Percentiles rank a stretch among this genome's conserved stretches.
phyloP scores from a whole-genome alignment of 192 early-diverging fungal genomes.

The Backusella psychrophila region DNA sequence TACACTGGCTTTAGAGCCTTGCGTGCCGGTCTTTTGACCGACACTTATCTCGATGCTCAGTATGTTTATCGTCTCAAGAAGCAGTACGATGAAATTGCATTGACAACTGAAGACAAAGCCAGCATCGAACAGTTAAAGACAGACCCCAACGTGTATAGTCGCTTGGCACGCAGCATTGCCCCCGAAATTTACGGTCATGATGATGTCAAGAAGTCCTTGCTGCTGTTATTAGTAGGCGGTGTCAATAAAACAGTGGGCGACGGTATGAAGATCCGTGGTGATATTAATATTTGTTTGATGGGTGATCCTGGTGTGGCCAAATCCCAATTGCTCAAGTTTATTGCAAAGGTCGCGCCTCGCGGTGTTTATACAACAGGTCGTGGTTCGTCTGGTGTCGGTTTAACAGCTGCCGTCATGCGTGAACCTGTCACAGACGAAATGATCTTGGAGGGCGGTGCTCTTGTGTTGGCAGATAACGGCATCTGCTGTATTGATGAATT shows the following conservation, averaged over 20 bases:
- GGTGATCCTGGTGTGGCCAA: constrained; percentile 99
- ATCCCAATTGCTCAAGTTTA: constrained; percentile 94
- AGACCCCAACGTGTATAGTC: constrained; percentile 74
- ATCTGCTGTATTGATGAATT: constrained; percentile 99
- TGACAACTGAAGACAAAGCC: constrained; percentile 50
- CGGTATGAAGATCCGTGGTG: constrained; percentile 95
- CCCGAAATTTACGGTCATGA: constrained; percentile 93
- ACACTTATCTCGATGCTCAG: constrained; percentile 93
- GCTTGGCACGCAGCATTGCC: constrained; percentile 74
- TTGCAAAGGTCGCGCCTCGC: constrained; percentile 90
- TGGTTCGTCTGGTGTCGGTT: constrained; percentile 92
- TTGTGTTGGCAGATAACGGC: constrained; percentile 97
- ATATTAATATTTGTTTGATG: constrained; percentile 97
- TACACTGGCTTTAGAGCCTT: constrained; percentile 91
- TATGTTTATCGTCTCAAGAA: constrained; percentile 86
- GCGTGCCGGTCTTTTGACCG: constrained; percentile 87
- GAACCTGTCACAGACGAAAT: constrained; percentile 94
- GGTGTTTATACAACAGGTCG: constrained; percentile 97
- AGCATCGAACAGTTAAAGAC: constrained; percentile 55
- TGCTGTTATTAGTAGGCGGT: constrained; percentile 82
- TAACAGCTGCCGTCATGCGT: constrained; percentile 92
- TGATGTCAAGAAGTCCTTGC: constrained; percentile 89
- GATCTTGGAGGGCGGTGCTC: constrained; percentile 95
- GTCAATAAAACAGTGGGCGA: constrained; percentile 80
- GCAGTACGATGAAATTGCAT: constrained; percentile 83